These are phyloP conservation scores for Penicillium turbatum DNA, from an alignment of 495 filamentous ascomycete species.

Conservation along the genomic window DNA sequence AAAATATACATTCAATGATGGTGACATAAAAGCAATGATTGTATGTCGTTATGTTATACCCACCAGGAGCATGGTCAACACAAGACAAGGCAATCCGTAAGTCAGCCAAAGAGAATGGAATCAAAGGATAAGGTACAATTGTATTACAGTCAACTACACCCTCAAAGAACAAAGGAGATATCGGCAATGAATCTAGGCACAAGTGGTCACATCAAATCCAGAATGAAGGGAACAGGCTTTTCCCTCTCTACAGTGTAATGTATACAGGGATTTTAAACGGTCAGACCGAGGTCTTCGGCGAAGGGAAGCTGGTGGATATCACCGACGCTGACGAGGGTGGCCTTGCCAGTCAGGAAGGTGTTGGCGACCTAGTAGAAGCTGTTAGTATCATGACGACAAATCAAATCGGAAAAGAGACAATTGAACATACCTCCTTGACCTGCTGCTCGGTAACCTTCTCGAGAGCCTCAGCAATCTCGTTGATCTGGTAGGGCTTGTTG, in stretches of 20 bases:
- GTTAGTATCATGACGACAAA: slow-evolving; percentile 15
- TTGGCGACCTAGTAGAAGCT: slow-evolving; percentile 64
- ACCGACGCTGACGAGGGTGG: slow-evolving; percentile 71
- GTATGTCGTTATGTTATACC: not conserved
- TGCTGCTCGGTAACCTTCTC: slow-evolving; percentile 76
- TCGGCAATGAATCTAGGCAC: slow-evolving; percentile 41
- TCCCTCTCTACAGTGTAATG: slow-evolving; percentile 43
- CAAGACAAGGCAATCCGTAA: not conserved
- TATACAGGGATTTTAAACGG: slow-evolving; percentile 64
- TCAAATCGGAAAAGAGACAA: slow-evolving; percentile 3
- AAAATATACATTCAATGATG: not conserved
- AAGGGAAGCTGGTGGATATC: slow-evolving; percentile 86
- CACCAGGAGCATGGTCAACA: not conserved
- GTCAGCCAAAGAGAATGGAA: not conserved
- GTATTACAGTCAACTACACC: slow-evolving; percentile 50
- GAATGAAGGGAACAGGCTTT: slow-evolving; percentile 32
- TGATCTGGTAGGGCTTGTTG: slow-evolving; percentile 81
- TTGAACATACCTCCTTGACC: slow-evolving; percentile 76
- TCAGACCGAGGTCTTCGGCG: slow-evolving; percentile 89
- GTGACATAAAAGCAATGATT: not conserved
- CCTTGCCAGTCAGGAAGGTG: slow-evolving; percentile 79
- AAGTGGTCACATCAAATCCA: slow-evolving; percentile 35
- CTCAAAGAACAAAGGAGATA: slow-evolving; percentile 38
- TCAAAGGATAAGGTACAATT: slow-evolving; percentile 40
- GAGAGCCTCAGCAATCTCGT: slow-evolving; percentile 72